phyloP scores from a whole-genome alignment of 441 rosid species.

The Flueggea neowawraea region DNA sequence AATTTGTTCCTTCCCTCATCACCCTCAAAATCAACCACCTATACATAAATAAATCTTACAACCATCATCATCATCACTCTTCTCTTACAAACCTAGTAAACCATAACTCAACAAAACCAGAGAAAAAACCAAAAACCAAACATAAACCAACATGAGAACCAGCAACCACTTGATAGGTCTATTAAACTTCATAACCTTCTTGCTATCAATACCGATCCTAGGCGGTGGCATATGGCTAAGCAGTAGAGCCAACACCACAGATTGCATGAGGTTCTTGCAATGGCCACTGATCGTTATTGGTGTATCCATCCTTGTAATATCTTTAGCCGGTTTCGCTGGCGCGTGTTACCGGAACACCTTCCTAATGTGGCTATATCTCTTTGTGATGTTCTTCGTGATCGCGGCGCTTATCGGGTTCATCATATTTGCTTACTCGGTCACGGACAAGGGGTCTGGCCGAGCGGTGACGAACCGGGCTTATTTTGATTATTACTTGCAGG shows the following conservation, averaged over 20 bases:
- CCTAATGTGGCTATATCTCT: constrained; percentile 79
- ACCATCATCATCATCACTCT: no score
- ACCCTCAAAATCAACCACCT: no score
- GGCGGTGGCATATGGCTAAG: constrained; percentile 99
- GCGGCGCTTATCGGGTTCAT: constrained; percentile 77
- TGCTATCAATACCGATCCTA: constrained; percentile 75
- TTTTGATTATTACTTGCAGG: constrained; percentile 56
- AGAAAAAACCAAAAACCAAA: background rate
- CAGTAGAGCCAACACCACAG: constrained; percentile 83
- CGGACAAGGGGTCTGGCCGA: constrained; percentile 80
- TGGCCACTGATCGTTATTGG: constrained; percentile 91
- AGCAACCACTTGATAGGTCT: constrained; percentile 79
- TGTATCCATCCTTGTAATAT: constrained; percentile 61
- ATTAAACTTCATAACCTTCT: constrained; percentile 83
- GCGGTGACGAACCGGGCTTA: constrained; percentile 45
- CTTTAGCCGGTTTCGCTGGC: constrained; percentile 84
- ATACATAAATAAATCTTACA: background rate
- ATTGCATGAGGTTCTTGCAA: constrained; percentile 81
- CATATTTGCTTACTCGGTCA: constrained; percentile 80
- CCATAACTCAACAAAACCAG: background rate
- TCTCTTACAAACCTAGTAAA: no score
- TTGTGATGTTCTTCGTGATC: constrained; percentile 78
- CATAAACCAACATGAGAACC: constrained; percentile 40
- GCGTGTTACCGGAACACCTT: constrained; percentile 79
- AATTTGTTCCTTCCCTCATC: no score